These are phyloP conservation scores for Spinacia oleracea DNA, from an alignment of 179 eudicot species.

Conservation along the genomic window DNA sequence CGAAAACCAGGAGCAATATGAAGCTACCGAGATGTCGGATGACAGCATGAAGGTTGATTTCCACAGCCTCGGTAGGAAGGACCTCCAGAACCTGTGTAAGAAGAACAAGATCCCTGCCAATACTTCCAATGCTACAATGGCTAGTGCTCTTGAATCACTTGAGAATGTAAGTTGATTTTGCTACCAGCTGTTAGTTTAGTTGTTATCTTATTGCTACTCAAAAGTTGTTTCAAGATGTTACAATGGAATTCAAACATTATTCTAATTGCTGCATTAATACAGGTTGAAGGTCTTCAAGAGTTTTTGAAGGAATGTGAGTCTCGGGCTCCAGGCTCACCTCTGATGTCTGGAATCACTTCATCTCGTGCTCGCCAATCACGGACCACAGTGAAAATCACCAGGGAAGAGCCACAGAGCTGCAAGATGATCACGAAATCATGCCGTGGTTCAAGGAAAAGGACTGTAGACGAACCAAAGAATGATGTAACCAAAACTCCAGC, in stretches of 20 bases:
- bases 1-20: constrained; percentile 14
- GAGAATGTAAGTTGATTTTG: constrained; percentile 45
- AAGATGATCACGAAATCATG: constrained; percentile 40
- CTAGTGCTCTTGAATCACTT: constrained; percentile 71
- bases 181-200: not conserved
- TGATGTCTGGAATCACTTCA: constrained; percentile 35
- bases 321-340: constrained; percentile 48
- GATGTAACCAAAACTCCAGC: constrained; percentile 30
- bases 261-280: constrained; percentile 10
- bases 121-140: constrained; percentile 81
- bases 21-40: constrained; percentile 13
- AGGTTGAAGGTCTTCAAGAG: constrained; percentile 88
- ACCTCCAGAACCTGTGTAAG: constrained; percentile 82
- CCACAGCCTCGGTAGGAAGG: constrained; percentile 62
- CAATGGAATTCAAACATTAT: not conserved
- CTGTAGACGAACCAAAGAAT: constrained; percentile 24
- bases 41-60: constrained; percentile 52
- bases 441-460: constrained; percentile 34
- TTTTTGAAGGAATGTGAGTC: constrained; percentile 33
- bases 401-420: constrained; percentile 39
- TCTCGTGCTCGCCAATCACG: constrained; percentile 50
- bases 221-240: too few species aligned
- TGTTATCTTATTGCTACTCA: too few species aligned
- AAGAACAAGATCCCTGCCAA: constrained; percentile 91
- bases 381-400: constrained; percentile 36